phyloP scores from a whole-genome alignment of 345 rosid species.

The Arabis alpina region DNA sequence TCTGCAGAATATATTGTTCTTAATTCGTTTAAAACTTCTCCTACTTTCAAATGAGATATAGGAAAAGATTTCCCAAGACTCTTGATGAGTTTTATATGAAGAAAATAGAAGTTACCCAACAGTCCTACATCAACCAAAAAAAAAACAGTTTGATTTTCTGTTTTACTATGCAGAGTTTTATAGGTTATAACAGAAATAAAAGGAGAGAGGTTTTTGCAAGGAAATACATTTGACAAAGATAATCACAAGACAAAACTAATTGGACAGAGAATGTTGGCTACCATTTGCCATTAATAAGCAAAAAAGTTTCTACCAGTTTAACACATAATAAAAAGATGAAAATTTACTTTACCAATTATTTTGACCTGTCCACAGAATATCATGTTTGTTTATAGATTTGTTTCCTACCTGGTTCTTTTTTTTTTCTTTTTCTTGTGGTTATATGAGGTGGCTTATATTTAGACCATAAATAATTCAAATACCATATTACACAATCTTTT shows the following conservation, averaged over 20 bases:
- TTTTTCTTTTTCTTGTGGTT: background rate
- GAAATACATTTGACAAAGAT: background rate
- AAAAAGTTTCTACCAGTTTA: background rate
- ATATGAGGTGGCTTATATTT: slow-evolving; percentile 4
- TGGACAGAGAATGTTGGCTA: slow-evolving; percentile 17
- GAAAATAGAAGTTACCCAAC: slow-evolving; percentile 7
- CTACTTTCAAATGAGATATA: background rate
- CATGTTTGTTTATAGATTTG: slow-evolving; percentile 13
- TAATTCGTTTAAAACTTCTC: background rate
- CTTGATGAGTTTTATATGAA: slow-evolving; percentile 20
- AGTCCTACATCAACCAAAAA: background rate
- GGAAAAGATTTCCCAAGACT: background rate
- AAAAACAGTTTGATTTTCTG: slow-evolving; percentile 26
- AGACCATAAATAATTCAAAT: background rate
- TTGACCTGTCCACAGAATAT: slow-evolving; percentile 20
- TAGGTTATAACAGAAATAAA: slow-evolving; percentile 24
- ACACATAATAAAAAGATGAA: background rate
- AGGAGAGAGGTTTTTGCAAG: background rate
- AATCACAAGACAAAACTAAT: background rate
- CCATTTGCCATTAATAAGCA: slow-evolving; percentile 26
- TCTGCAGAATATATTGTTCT: background rate
- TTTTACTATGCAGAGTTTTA: slow-evolving; percentile 10
- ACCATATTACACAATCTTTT: no score
- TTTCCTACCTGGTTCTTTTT: background rate
- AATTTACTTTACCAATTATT: background rate